These are phyloP conservation scores for Pyricularia pennisetigena DNA, from an alignment of 2,329 filamentous ascomycete species.

Conservation along the genomic window DNA sequence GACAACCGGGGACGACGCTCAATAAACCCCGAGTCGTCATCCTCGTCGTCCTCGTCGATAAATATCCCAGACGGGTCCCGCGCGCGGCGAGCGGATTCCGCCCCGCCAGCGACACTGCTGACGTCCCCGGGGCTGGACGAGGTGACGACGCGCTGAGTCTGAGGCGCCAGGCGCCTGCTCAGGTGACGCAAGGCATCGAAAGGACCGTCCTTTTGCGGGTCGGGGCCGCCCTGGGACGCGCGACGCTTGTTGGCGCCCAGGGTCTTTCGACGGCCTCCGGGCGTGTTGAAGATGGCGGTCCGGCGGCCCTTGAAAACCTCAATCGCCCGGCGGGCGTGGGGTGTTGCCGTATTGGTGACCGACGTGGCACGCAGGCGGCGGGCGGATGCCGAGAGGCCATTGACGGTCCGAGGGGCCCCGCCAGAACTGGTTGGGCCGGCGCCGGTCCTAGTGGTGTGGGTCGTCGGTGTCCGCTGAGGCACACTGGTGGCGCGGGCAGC, in stretches of 20 bases:
- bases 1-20: conserved; percentile 39
- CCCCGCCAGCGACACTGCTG: conserved; percentile 10
- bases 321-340: conserved; percentile 51
- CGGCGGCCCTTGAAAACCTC: conserved; percentile 49
- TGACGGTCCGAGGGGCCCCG: conserved; percentile 7
- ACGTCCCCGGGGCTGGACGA: conserved; percentile 31
- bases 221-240: conserved; percentile 44
- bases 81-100: conserved; percentile 13
- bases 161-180: conserved; percentile 41
- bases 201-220: conserved; percentile 40
- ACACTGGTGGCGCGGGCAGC: background rate
- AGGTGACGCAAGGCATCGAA: conserved; percentile 43
- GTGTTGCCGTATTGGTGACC: conserved; percentile 27
- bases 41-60: conserved; percentile 36
- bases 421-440: conserved; percentile 21
- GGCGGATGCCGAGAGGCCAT: conserved; percentile 35
- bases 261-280: conserved; percentile 37
- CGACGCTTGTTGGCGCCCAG: background rate
- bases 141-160: conserved; percentile 30
- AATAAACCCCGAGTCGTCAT: conserved; percentile 25
- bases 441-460: conserved; percentile 10
- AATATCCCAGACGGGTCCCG: conserved; percentile 19
- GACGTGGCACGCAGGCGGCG: conserved; percentile 30
- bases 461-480: conserved; percentile 19
- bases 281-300: conserved; percentile 45